These are phyloP conservation scores for Boletellus dicymbophilus DNA, from an alignment of 1,284 basidiomycete species.

Conservation along the genomic window DNA sequence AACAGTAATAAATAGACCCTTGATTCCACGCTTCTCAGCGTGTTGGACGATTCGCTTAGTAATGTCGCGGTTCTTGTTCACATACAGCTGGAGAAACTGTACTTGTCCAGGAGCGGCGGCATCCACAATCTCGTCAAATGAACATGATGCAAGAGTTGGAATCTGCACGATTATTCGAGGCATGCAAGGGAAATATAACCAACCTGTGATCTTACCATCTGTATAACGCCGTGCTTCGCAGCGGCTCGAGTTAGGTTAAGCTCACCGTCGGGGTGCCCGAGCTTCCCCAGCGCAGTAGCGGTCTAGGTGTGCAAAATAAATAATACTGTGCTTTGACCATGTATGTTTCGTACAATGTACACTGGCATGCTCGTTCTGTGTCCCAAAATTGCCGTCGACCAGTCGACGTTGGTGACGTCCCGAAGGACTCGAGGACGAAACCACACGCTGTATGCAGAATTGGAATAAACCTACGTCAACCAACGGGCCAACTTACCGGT, in stretches of 20 bases:
- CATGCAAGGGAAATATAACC: background rate
- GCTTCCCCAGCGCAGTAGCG: slow-evolving; percentile 84
- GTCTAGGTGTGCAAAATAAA: slow-evolving; percentile 42
- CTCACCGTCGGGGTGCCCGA: slow-evolving; percentile 94
- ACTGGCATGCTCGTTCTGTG: slow-evolving; percentile 76
- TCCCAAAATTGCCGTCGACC: slow-evolving; percentile 79
- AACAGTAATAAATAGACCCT: slow-evolving; percentile 88
- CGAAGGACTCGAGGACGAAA: slow-evolving; percentile 89
- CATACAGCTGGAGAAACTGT: slow-evolving; percentile 81
- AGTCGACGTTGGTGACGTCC: slow-evolving; percentile 83
- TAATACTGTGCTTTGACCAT: background rate
- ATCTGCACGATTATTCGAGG: slow-evolving; percentile 50
- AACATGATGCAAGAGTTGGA: slow-evolving; percentile 86
- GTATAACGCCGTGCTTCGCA: slow-evolving; percentile 78
- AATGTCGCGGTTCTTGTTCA: slow-evolving; percentile 82
- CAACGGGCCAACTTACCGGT: slow-evolving; percentile 50
- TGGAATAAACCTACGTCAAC: background rate
- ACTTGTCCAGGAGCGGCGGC: slow-evolving; percentile 72
- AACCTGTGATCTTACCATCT: slow-evolving; percentile 64
- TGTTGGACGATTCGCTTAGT: slow-evolving; percentile 85
- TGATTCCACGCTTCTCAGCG: slow-evolving; percentile 83
- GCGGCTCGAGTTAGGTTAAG: slow-evolving; percentile 86
- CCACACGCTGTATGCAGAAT: slow-evolving; percentile 68
- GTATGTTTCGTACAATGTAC: slow-evolving; percentile 57
- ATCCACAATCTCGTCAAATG: slow-evolving; percentile 90